phyloP scores from a whole-genome alignment of 495 filamentous ascomycete species.

The Penicillium roqueforti region DNA sequence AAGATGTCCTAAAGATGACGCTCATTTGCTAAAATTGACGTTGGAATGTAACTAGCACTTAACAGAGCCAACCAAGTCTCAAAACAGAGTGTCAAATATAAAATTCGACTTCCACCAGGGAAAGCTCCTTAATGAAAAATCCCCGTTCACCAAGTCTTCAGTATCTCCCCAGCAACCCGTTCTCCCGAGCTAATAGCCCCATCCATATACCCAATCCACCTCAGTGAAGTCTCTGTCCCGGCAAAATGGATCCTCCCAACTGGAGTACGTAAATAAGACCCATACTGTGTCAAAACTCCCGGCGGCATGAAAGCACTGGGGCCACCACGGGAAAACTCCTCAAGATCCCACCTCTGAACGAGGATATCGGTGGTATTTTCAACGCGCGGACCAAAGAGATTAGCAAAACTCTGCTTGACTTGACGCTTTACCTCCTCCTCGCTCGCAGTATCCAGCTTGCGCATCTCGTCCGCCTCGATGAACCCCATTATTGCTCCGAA shows the following conservation, averaged over 20 bases:
- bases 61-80: background rate
- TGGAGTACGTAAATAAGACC: conserved; percentile 11
- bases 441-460: conserved; percentile 11
- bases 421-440: conserved; percentile 8
- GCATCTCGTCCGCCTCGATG: conserved; percentile 24
- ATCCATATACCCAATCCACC: conserved; percentile 34
- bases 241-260: conserved; percentile 26
- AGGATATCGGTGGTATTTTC: conserved; percentile 10
- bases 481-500: conserved; percentile 26
- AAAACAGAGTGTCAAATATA: background rate
- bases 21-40: background rate
- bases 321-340: conserved; percentile 20
- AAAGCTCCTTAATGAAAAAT: background rate
- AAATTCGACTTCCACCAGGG: background rate
- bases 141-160: background rate
- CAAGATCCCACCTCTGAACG: conserved; percentile 21
- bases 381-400: conserved; percentile 16
- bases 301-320: conserved; percentile 11
- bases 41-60: background rate
- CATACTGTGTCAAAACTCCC: conserved; percentile 13
- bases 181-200: conserved; percentile 27
- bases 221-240: conserved; percentile 26
- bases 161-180: conserved; percentile 16
- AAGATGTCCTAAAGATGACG: background rate
- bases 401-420: conserved; percentile 10